Conservation (phyloP, 2,329 filamentous ascomycete genomes). For the Diplocarpon rosae region DNA sequence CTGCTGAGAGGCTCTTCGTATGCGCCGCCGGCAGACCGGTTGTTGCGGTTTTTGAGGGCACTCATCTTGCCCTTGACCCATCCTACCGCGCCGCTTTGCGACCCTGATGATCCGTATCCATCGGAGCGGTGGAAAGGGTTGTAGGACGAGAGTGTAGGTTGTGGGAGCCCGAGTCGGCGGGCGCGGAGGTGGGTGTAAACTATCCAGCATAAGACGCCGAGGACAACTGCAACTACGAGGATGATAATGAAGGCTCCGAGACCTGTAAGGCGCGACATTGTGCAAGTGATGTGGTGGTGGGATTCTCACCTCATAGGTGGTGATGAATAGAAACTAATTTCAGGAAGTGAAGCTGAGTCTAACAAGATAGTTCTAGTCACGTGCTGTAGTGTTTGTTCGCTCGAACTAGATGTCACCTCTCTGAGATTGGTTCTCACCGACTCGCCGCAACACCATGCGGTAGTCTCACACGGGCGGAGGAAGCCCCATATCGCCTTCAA, state of each 20-base stretch:
- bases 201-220: constrained; percentile 53
- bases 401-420: too few species aligned
- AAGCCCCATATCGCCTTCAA: too few species aligned
- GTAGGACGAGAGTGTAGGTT: constrained; percentile 55
- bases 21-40: constrained; percentile 55
- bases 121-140: constrained; percentile 48
- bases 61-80: constrained; percentile 61
- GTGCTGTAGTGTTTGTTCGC: too few species aligned
- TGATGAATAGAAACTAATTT: too few species aligned
- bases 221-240: constrained; percentile 49
- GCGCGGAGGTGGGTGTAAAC: constrained; percentile 63
- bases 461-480: too few species aligned
- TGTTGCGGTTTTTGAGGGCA: constrained; percentile 53
- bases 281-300: constrained; percentile 8
- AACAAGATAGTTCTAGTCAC: too few species aligned
- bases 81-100: constrained; percentile 51
- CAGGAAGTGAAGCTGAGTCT: too few species aligned
- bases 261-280: constrained; percentile 48
- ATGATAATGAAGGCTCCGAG: constrained; percentile 65
- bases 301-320: too few species aligned
- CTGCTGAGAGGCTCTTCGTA: constrained; percentile 49
- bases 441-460: too few species aligned
- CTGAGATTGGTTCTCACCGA: too few species aligned
- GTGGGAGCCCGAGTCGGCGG: constrained; percentile 61
- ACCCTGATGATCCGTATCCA: constrained; percentile 32